Conservation (phyloP, 2,329 filamentous ascomycete genomes). For the Ceratocystis huliohia region DNA sequence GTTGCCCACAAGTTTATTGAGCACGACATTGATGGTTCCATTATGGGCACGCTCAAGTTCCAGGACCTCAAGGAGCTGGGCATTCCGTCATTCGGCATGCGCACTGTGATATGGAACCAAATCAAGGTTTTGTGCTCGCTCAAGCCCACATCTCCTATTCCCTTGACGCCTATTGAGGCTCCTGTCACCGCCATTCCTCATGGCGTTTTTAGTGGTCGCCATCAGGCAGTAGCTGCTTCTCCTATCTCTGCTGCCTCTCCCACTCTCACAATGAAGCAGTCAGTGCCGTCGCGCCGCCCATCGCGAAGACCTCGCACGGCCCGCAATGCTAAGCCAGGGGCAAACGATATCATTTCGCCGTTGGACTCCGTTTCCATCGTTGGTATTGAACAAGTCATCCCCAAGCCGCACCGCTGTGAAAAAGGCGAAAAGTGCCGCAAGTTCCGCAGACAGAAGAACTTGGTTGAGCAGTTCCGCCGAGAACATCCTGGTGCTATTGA, state of each 20-base stretch:
- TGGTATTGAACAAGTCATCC: slow-evolving; percentile 77
- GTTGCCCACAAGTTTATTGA: slow-evolving; percentile 74
- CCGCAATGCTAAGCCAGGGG: slow-evolving; percentile 27
- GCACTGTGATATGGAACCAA: slow-evolving; percentile 68
- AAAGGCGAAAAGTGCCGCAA: slow-evolving; percentile 80
- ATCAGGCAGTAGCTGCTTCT: slow-evolving; percentile 17
- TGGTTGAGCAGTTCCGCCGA: slow-evolving; percentile 60
- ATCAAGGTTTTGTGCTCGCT: slow-evolving; percentile 56
- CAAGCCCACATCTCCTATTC: slow-evolving; percentile 38
- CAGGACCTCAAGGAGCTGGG: slow-evolving; percentile 74
- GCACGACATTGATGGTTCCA: slow-evolving; percentile 83
- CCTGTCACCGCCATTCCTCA: slow-evolving; percentile 34
- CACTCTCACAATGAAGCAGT: not conserved
- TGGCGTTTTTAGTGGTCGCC: slow-evolving; percentile 26
- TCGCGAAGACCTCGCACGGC: slow-evolving; percentile 11
- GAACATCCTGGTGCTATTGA: slow-evolving; percentile 56
- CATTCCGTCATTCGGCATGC: slow-evolving; percentile 68
- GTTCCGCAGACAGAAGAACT: slow-evolving; percentile 66
- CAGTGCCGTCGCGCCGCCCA: slow-evolving; percentile 7
- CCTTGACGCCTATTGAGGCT: slow-evolving; percentile 51
- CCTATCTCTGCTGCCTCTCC: slow-evolving; percentile 22
- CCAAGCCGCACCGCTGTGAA: slow-evolving; percentile 69
- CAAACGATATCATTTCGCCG: slow-evolving; percentile 58
- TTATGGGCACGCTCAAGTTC: slow-evolving; percentile 82
- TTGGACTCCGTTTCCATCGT: slow-evolving; percentile 82